Evolutionary conservation across 1,284 basidiomycete genomes (phyloP).

Genomic region (Boletus mariae): DNA sequence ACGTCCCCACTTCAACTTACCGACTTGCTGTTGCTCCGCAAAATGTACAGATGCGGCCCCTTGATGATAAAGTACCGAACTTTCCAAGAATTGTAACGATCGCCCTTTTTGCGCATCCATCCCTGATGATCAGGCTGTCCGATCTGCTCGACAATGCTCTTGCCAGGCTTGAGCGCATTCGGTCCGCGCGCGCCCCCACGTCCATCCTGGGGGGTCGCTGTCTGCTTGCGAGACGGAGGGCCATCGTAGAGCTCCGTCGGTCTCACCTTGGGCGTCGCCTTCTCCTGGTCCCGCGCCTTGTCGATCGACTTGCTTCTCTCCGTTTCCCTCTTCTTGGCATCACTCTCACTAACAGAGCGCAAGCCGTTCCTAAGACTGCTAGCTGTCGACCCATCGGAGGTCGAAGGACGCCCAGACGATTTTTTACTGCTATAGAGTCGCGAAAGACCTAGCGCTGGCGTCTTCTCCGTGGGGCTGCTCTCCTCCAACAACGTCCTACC

Average conservation of each 20-base stretch:
- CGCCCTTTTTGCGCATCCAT: constrained; percentile 96
- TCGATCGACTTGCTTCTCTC: constrained; percentile 26
- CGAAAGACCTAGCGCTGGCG: constrained; percentile 46
- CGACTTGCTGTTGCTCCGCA: constrained; percentile 66
- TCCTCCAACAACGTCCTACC: constrained; percentile 29
- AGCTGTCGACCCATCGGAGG: constrained; percentile 31
- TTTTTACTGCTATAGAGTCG: constrained; percentile 45
- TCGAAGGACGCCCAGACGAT: constrained; percentile 36
- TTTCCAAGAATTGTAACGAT: constrained; percentile 94
- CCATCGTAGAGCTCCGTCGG: constrained; percentile 16
- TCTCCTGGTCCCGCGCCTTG: constrained; percentile 21
- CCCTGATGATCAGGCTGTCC: constrained; percentile 85
- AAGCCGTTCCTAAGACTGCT: constrained; percentile 13
- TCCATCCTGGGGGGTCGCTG: constrained; percentile 36
- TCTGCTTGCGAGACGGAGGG: constrained; percentile 50
- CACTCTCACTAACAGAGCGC: constrained; percentile 7
- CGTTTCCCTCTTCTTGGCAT: constrained; percentile 17
- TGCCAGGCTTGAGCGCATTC: constrained; percentile 53
- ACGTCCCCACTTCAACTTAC: constrained; percentile 42
- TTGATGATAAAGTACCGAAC: constrained; percentile 92
- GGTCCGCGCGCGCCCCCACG: constrained; percentile 22
- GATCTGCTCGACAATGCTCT: constrained; percentile 82
- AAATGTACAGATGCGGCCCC: constrained; percentile 83
- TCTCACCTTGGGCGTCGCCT: constrained; percentile 14
- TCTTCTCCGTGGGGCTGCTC: constrained; percentile 29